phyloP scores from a whole-genome alignment of 257 asterid genomes.

The Nicotiana noctiflora region DNA sequence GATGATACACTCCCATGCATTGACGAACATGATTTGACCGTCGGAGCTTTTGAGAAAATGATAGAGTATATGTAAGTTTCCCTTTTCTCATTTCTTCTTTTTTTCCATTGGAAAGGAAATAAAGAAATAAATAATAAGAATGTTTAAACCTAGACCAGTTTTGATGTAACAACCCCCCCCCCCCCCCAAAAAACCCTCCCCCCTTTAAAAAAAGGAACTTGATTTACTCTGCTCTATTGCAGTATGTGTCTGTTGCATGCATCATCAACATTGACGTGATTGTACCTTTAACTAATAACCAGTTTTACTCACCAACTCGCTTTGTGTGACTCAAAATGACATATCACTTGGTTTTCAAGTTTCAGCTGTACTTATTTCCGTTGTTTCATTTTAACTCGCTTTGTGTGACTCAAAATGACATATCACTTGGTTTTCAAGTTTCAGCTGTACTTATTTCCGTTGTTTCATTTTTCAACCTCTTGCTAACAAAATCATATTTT shows the following conservation, averaged over 20 bases:
- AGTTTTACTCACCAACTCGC: neutral
- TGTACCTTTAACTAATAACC: neutral
- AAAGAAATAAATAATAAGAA: neutral
- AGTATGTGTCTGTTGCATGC: neutral
- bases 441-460: constrained; percentile 4
- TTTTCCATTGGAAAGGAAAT: neutral
- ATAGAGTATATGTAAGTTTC: constrained; percentile 77
- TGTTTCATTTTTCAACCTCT: constrained; percentile 4
- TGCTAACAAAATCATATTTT: neutral
- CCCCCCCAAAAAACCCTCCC: no score
- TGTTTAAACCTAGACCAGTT: neutral
- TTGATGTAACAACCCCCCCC: no score
- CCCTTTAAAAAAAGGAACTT: neutral
- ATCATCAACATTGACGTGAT: neutral
- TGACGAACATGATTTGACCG: constrained; percentile 78
- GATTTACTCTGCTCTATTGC: neutral
- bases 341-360: neutral
- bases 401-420: neutral
- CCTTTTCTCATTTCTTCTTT: constrained; percentile 2
- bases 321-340: neutral
- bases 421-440: neutral
- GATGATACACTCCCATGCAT: constrained; percentile 56
- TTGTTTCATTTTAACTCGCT: neutral
- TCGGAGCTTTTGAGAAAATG: constrained; percentile 77
- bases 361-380: constrained; percentile 3